Conservation (phyloP, 2,329 filamentous ascomycete species). For the Magnaporthiopsis rhizophila region DNA sequence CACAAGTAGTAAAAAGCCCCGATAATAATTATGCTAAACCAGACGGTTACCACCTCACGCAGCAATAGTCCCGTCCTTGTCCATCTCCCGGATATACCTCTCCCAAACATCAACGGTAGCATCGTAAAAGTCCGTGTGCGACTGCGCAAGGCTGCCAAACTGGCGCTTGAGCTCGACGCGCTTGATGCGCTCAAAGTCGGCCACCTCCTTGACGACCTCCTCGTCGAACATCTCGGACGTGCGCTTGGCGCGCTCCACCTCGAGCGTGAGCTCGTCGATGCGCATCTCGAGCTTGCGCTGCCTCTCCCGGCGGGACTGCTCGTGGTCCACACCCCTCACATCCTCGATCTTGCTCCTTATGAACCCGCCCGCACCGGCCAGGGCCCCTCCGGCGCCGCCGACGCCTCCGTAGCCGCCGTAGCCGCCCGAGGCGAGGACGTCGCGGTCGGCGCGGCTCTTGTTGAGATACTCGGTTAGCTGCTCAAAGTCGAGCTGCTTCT, state of each 20-base stretch:
- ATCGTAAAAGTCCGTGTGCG: slow-evolving; percentile 81
- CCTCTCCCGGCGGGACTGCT: slow-evolving; percentile 79
- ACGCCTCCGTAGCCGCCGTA: slow-evolving; percentile 29
- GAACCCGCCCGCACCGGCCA: slow-evolving; percentile 76
- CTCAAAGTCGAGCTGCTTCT: slow-evolving; percentile 97
- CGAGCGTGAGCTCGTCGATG: slow-evolving; percentile 82
- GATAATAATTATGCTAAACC: too few species aligned
- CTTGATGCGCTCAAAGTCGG: slow-evolving; percentile 96
- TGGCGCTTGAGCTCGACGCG: slow-evolving; percentile 84
- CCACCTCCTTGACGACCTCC: slow-evolving; percentile 86
- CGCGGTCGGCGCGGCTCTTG: slow-evolving; percentile 81
- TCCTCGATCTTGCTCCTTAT: slow-evolving; percentile 93
- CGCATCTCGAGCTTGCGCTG: slow-evolving; percentile 84
- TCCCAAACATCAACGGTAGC: slow-evolving; percentile 80
- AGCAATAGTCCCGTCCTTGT: slow-evolving; percentile 47
- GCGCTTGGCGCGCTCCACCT: slow-evolving; percentile 81
- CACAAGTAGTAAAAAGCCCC: too few species aligned
- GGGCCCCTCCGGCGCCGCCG: slow-evolving; percentile 31
- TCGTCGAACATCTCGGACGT: slow-evolving; percentile 92
- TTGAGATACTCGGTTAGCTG: slow-evolving; percentile 91
- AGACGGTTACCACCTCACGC: slow-evolving; percentile 7
- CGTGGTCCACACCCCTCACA: slow-evolving; percentile 92
- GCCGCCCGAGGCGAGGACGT: slow-evolving; percentile 57
- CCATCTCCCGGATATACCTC: slow-evolving; percentile 80
- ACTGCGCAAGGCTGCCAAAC: slow-evolving; percentile 72